Evolutionary conservation across 2,329 filamentous ascomycete genomes (phyloP), one percentile per base, ranked within the genome.

Genomic region (Zasmidium angulare): DNA sequence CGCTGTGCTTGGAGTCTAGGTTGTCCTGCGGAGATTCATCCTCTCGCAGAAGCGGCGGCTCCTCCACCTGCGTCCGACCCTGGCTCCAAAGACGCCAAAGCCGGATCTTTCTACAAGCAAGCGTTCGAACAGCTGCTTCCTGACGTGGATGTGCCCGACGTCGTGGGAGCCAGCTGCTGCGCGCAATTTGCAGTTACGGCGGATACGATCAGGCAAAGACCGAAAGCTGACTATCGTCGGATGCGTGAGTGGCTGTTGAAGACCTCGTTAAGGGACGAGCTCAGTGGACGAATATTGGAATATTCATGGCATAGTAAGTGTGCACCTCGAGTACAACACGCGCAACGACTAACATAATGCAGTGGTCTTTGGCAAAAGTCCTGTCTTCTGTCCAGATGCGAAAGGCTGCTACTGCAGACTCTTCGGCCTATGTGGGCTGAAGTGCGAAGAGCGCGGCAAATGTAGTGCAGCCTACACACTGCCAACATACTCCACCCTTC

Each of bases 341-440:
- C 11, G 24, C 55, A 29, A 4, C 26, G 26, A 11, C 26, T 50
- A 26, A 50, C 14, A 6, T 19, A 11, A 6, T 36, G 36, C 80
- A 6, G 79, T 87, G 1, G 50, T 59, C 29, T 55, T 54, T n/a
- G 51, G 51, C 46, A 20, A 51, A 55, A 21, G 50, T 3, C 36
- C 56, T 2, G 47, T 59, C 23, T 80, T 87, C 65, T 90, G 87
- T 64, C 87, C 87, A 0, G 75, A 77, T 20, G 84, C 84, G 1
- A 73, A 78, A 50, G 81, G 83, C 9, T 89, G 87, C 69, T 89
- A 89, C 71, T 89, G 87, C 74, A 83, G 86, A 46, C 79, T 85
- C 17, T 90, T 86, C 66, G 86, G 86, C 0, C 66, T 87, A 24
- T 90, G 87, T 71, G 65, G 79, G 55, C 63, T 84, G 17, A 65